phyloP scores from a whole-genome alignment of 2,329 filamentous ascomycete species.

The Exophiala lecanii-corni region DNA sequence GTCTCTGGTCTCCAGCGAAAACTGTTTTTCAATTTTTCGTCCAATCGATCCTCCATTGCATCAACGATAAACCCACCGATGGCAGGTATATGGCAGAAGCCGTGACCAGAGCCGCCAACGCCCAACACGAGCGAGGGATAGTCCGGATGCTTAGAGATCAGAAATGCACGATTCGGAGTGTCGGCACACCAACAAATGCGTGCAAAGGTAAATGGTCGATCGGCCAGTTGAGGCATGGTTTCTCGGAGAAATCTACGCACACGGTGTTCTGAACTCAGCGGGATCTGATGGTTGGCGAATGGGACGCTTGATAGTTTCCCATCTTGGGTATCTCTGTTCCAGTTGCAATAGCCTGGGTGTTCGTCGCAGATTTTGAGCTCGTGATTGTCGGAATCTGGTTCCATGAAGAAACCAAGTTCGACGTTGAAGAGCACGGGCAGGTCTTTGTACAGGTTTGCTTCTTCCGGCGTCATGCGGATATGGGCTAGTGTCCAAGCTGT shows the following conservation, averaged over 20 bases:
- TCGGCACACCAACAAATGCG: slow-evolving; percentile 56
- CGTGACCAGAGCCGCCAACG: slow-evolving; percentile 50
- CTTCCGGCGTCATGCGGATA: slow-evolving; percentile 39
- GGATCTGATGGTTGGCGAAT: slow-evolving; percentile 42
- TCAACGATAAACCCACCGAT: slow-evolving; percentile 50
- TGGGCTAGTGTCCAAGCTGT: slow-evolving; percentile 47
- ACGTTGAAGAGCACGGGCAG: slow-evolving; percentile 45
- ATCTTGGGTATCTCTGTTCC: slow-evolving; percentile 28
- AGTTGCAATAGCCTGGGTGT: slow-evolving; percentile 54
- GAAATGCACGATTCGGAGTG: slow-evolving; percentile 50
- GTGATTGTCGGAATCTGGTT: slow-evolving; percentile 39
- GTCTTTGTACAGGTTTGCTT: slow-evolving; percentile 39
- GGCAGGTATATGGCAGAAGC: slow-evolving; percentile 50
- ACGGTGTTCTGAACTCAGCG: slow-evolving; percentile 43
- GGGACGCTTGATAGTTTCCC: slow-evolving; percentile 36
- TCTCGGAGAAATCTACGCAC: slow-evolving; percentile 48
- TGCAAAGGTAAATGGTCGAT: slow-evolving; percentile 47
- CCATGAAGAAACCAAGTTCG: slow-evolving; percentile 48
- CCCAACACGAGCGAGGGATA: slow-evolving; percentile 43
- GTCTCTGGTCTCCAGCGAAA: slow-evolving; percentile 52
- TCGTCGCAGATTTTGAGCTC: slow-evolving; percentile 45
- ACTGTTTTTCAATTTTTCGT: slow-evolving; percentile 38
- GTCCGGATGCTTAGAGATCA: slow-evolving; percentile 49
- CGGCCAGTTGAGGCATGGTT: slow-evolving; percentile 50
- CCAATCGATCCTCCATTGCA: slow-evolving; percentile 42